Base-by-base conservation (phyloP, 148 eudicot genomes). In the Rhododendron mucronatum region DNA sequence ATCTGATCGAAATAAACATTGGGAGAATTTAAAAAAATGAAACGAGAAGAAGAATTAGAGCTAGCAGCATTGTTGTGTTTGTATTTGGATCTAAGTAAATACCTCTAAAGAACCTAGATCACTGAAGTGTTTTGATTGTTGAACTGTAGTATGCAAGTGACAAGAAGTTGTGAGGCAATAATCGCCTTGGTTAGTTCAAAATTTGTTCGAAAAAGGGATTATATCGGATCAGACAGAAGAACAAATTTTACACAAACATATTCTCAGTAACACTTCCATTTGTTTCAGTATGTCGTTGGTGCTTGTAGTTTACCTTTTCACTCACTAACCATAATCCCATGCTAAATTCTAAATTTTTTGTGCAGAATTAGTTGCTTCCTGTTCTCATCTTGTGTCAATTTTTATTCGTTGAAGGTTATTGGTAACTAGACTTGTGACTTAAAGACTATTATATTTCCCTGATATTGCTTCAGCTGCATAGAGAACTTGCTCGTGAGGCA, bases 401-500 rank as follows among this genome's bases (percentile, higher is more conserved):
- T 5, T 81, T 33, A 33, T 79, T 30, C 1, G 7, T 48, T 80
- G 28, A n/a, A n/a, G 0, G n/a, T 47, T 71, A 65, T 45, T 67
- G 47, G 37, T 51, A 39, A 45, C 15, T 45, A 44, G 18, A 71
- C 11, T 84, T 71, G 28, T 16, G 3, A 16, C 41, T 71, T 73
- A 84, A 35, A 39, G 55, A 55, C 63, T 39, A 35, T n/a, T 84
- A 55, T 76, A 3, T 41, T 16, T 84, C 21, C 45, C 23, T 59
- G 9, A 15, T 73, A 10, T 81, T 30, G 74, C 81, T 79, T 51
- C 94, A 97, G 99, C 44, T 83, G 87, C 99, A 97, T 67, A 94
- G 99, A 85, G 95, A 97, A 77, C 87, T 97, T 88, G 98, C 98
- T 15, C 95, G 98, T 84, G 99, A 94, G 93, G 99, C 98, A 13